A percentile compares a stretch with the other conserved stretches of the same genome.
phyloP scores from a whole-genome alignment of 176 grass and related monocot genomes.

The Oropetium thomaeum region DNA sequence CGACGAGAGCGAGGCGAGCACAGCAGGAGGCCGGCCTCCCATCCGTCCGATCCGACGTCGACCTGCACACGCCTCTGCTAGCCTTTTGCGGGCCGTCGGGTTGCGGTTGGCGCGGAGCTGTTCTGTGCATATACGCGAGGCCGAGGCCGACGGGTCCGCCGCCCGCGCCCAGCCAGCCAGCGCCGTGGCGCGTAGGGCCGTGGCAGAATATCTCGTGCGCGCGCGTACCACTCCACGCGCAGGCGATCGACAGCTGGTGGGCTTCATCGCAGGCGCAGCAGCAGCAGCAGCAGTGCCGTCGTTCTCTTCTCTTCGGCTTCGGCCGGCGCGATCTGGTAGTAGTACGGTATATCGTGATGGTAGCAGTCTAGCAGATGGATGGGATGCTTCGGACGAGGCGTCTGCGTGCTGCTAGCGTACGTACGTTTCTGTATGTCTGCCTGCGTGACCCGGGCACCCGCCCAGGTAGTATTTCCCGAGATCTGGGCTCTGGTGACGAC shows the following conservation, averaged over 20 bases:
- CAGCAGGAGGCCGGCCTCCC: too few relatives aligned
- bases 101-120: slow-evolving; percentile 49
- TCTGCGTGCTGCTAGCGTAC: not conserved
- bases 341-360: not conserved
- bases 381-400: not conserved
- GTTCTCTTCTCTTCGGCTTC: not conserved
- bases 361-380: not conserved
- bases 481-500: too few relatives aligned
- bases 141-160: slow-evolving; percentile 7
- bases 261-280: too few relatives aligned
- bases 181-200: not conserved
- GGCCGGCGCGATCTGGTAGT: too few relatives aligned
- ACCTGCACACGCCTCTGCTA: not conserved
- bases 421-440: not conserved
- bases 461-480: not conserved
- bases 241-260: too few relatives aligned
- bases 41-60: too few relatives aligned
- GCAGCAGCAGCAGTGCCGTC: not conserved
- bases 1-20: too few relatives aligned
- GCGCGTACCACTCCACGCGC: not conserved
- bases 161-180: not conserved
- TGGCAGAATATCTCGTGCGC: not conserved
- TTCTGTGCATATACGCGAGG: slow-evolving; percentile 27
- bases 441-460: not conserved
- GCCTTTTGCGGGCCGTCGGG: slow-evolving; percentile 50